phyloP scores from a whole-genome alignment of 2,329 filamentous ascomycete genomes.

The Fusarium protoensiforme region DNA sequence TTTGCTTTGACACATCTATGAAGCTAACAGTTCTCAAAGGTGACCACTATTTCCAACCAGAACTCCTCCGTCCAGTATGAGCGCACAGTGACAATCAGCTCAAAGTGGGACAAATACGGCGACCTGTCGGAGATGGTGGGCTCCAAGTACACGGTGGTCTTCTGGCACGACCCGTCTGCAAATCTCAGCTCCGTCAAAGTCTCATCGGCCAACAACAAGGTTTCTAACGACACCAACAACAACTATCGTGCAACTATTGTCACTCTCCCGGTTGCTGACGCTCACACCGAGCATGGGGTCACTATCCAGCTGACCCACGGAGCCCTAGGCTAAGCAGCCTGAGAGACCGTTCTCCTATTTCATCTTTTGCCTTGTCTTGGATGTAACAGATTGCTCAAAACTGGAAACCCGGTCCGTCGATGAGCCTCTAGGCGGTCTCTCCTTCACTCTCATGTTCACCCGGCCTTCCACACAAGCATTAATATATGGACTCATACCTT shows the following conservation, averaged over 20 bases:
- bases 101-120: slow-evolving; percentile 18
- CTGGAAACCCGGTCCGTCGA: not conserved
- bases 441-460: not conserved
- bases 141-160: slow-evolving; percentile 26
- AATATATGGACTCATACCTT: not conserved
- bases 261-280: slow-evolving; percentile 18
- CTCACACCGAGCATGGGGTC: slow-evolving; percentile 18
- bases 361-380: not conserved
- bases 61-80: not conserved
- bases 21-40: not conserved
- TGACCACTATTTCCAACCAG: not conserved
- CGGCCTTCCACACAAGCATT: not conserved
- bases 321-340: not conserved
- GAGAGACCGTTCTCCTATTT: not conserved
- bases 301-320: slow-evolving; percentile 3
- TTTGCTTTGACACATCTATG: not conserved
- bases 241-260: slow-evolving; percentile 19
- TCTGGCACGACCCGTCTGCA: slow-evolving; percentile 26
- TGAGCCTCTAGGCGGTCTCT: not conserved
- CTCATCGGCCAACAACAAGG: not conserved
- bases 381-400: not conserved
- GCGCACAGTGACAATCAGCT: slow-evolving; percentile 13
- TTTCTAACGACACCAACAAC: slow-evolving; percentile 3
- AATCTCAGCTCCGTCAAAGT: slow-evolving; percentile 10
- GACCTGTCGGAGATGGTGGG: slow-evolving; percentile 19